These are phyloP conservation scores for Suillus lakei DNA, from an alignment of 768 basidiomycete genomes.

Conservation along the genomic window DNA sequence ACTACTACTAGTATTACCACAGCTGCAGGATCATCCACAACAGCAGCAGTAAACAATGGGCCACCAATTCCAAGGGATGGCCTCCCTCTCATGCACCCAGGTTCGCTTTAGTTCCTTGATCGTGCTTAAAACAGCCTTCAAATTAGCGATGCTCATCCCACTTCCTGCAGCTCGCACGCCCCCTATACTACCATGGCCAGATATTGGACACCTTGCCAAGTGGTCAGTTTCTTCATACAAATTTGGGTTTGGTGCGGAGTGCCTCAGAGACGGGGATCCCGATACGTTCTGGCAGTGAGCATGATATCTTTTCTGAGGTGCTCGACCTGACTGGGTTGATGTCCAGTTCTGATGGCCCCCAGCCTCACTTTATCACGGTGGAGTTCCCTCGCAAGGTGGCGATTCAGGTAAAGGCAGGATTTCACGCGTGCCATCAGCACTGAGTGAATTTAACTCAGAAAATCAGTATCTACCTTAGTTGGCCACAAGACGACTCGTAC, in stretches of 20 bases:
- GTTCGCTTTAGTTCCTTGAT: conserved; percentile 27
- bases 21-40: conserved; percentile 7
- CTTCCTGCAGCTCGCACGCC: conserved; percentile 40
- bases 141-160: background rate
- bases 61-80: conserved; percentile 36
- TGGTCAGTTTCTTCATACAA: conserved; percentile 98
- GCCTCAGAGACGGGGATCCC: conserved; percentile 84
- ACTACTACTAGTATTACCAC: background rate
- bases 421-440: conserved; percentile 1
- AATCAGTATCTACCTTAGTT: conserved; percentile 83
- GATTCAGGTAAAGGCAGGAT: conserved; percentile 65
- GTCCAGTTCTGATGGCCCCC: conserved; percentile 87
- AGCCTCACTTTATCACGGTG: conserved; percentile 94
- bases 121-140: conserved; percentile 1
- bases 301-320: background rate
- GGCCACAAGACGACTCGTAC: conserved; percentile 91
- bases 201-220: conserved; percentile 86
- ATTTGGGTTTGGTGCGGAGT: conserved; percentile 95
- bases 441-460: conserved; percentile 57
- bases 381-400: conserved; percentile 91
- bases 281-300: conserved; percentile 99
- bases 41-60: background rate
- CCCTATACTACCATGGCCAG: conserved; percentile 70
- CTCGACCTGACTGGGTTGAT: conserved; percentile 7
- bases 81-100: conserved; percentile 42